Evolutionary conservation across 2,329 filamentous ascomycete species (phyloP).

Genomic region (Pseudonectria buxi): DNA sequence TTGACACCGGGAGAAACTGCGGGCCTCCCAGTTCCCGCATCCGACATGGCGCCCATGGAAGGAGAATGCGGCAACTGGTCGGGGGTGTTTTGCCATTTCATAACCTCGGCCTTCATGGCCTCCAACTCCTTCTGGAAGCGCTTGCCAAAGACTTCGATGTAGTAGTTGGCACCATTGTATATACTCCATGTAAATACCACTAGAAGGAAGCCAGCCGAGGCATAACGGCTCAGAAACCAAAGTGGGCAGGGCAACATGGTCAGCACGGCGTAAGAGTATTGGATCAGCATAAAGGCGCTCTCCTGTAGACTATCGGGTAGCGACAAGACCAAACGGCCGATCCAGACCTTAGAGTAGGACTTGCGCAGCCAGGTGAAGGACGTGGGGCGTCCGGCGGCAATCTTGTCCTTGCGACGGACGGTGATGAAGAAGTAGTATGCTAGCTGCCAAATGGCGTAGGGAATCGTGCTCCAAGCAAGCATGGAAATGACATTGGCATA

Average conservation of each 20-base stretch:
- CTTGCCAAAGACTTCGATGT: constrained; percentile 96
- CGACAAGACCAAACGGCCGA: constrained; percentile 76
- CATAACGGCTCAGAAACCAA: constrained; percentile 87
- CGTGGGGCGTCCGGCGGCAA: constrained; percentile 88
- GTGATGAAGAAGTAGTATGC: constrained; percentile 93
- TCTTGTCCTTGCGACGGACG: constrained; percentile 88
- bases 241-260: constrained; percentile 93
- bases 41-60: constrained; percentile 24
- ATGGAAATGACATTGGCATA: constrained; percentile 74
- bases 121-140: constrained; percentile 96
- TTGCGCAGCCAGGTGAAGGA: constrained; percentile 95
- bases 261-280: constrained; percentile 81
- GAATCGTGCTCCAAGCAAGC: constrained; percentile 89
- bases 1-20: constrained; percentile 3
- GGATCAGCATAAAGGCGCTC: constrained; percentile 89
- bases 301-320: constrained; percentile 75
- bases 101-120: constrained; percentile 77
- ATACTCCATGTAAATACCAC: constrained; percentile 90
- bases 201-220: constrained; percentile 69
- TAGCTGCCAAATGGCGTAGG: constrained; percentile 90
- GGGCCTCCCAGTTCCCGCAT: constrained; percentile 4
- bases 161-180: constrained; percentile 95
- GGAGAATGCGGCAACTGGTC: constrained; percentile 37
- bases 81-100: constrained; percentile 70
- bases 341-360: constrained; percentile 83